Conservation (phyloP, 2,329 filamentous ascomycete genomes). For the Rachicladosporium sp. region DNA sequence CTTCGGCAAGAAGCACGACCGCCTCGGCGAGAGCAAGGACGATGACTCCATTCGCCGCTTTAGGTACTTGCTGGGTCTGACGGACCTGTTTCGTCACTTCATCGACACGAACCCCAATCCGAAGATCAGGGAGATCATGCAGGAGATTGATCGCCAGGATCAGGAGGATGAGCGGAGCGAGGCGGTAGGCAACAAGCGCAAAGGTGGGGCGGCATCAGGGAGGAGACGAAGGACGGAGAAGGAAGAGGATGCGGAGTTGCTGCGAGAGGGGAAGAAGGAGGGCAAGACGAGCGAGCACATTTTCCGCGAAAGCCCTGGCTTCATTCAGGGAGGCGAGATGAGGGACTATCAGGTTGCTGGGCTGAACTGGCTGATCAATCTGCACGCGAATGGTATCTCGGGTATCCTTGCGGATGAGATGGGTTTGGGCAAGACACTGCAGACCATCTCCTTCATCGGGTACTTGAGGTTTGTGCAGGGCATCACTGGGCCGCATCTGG, state of each 20-base stretch:
- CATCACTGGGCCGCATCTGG: constrained; percentile 80
- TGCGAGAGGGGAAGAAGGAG: constrained; percentile 78
- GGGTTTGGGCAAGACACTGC: constrained; percentile 93
- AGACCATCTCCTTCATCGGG: constrained; percentile 93
- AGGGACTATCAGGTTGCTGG: constrained; percentile 93
- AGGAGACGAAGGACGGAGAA: constrained; percentile 83
- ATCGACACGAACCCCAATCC: constrained; percentile 96
- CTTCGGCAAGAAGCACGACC: constrained; percentile 88
- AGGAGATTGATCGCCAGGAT: constrained; percentile 89
- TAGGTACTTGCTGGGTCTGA: constrained; percentile 85
- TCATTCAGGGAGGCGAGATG: constrained; percentile 73
- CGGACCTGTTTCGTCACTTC: constrained; percentile 95
- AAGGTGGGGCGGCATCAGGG: constrained; percentile 71
- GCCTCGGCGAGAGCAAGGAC: constrained; percentile 87
- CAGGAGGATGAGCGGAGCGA: constrained; percentile 49
- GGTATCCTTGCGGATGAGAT: constrained; percentile 97
- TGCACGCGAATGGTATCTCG: constrained; percentile 97
- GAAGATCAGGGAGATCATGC: constrained; percentile 84
- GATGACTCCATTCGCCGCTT: constrained; percentile 92
- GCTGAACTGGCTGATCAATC: constrained; percentile 92
- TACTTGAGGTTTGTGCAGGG: constrained; percentile 85
- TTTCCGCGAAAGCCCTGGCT: constrained; percentile 88
- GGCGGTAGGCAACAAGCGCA: constrained; percentile 64
- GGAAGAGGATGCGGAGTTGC: constrained; percentile 85
- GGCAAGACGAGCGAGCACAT: constrained; percentile 68